Percentiles rank a stretch among this genome's conserved stretches.
Evolutionary conservation across 2,329 filamentous ascomycete genomes (phyloP).

Genomic region (Penicillium sp.): DNA sequence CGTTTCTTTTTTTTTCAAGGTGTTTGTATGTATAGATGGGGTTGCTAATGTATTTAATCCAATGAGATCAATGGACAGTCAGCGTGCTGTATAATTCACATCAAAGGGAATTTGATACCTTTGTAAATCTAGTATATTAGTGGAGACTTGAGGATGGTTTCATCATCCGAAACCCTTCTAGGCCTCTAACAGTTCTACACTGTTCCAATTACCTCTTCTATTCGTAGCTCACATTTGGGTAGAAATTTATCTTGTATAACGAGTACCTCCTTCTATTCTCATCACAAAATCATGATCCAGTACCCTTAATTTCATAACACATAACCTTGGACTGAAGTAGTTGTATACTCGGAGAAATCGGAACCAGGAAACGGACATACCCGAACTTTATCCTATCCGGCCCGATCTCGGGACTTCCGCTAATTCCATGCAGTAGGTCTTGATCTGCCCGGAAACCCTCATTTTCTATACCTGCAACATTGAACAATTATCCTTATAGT

Average conservation of each 20-base stretch:
- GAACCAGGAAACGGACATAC: conserved; percentile 25
- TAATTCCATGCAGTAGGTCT: not conserved
- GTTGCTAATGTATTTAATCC: not conserved
- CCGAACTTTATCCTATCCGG: conserved; percentile 26
- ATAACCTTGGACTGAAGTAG: no score
- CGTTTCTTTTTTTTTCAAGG: not conserved
- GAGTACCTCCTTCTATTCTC: no score
- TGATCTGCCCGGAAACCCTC: not conserved
- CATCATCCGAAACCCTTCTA: not conserved
- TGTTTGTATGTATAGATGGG: not conserved
- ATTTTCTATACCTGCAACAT: no score
- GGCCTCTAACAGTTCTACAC: not conserved
- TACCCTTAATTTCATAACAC: no score
- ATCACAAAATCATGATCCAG: no score
- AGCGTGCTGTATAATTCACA: not conserved
- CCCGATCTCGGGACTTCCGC: conserved; percentile 20
- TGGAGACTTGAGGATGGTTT: no score
- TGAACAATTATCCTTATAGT: not conserved
- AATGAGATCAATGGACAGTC: not conserved
- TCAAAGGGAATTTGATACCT: not conserved
- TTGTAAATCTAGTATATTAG: not conserved
- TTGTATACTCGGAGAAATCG: conserved; percentile 13
- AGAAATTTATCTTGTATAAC: no score
- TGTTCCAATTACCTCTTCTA: no score
- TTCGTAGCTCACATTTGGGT: no score